Conservation (phyloP, 2,329 filamentous ascomycete genomes). For the Catunica adiposa region DNA sequence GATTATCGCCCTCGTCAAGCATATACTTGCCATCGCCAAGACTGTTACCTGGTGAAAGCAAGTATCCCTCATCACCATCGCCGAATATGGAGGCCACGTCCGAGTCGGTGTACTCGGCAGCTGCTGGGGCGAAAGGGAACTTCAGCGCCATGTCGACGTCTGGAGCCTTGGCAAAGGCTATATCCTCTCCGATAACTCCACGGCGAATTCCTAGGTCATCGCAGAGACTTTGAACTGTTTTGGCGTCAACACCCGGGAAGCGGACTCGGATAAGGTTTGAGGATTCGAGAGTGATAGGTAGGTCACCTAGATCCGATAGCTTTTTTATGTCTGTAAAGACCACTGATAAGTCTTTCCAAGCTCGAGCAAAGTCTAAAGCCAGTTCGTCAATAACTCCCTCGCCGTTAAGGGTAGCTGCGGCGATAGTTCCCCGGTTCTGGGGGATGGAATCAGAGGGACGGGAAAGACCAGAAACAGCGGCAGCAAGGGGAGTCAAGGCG, state of each 20-base stretch:
- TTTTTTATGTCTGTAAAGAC: conserved; percentile 68
- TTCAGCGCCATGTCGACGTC: conserved; percentile 60
- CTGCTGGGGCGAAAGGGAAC: conserved; percentile 68
- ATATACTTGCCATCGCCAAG: conserved; percentile 24
- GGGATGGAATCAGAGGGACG: conserved; percentile 24
- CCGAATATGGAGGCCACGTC: neutral
- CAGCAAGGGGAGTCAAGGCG: conserved; percentile 57
- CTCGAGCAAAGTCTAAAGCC: conserved; percentile 72
- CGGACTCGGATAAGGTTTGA: conserved; percentile 57
- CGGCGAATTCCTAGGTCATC: conserved; percentile 72
- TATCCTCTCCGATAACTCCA: conserved; percentile 63
- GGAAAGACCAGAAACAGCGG: conserved; percentile 19
- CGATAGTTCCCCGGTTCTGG: conserved; percentile 19
- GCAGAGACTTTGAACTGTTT: conserved; percentile 67
- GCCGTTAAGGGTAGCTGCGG: conserved; percentile 52
- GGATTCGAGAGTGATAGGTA: conserved; percentile 61
- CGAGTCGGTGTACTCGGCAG: neutral
- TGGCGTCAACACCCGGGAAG: conserved; percentile 78
- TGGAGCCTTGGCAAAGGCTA: conserved; percentile 48
- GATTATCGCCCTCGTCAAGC: conserved; percentile 27
- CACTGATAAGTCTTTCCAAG: conserved; percentile 65
- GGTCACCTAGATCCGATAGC: conserved; percentile 60
- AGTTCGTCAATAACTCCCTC: conserved; percentile 74
- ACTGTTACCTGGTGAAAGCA: conserved; percentile 20
- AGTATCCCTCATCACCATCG: neutral